Percentiles rank a stretch among this genome's conserved stretches.
phyloP scores from a whole-genome alignment of 768 basidiomycete species.

The Suillus weaverae region DNA sequence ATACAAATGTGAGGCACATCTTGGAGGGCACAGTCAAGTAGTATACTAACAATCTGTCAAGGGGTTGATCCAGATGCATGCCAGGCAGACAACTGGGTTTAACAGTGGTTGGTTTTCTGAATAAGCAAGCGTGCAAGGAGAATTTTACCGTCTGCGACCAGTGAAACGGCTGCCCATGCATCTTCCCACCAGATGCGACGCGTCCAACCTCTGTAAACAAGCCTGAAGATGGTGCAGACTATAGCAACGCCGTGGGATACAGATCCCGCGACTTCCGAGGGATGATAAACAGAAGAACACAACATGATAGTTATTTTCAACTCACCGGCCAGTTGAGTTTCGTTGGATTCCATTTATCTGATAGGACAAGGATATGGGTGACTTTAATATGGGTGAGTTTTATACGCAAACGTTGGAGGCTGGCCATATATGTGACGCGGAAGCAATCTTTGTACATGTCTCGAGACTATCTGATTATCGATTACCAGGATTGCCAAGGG shows the following conservation, averaged over 20 bases:
- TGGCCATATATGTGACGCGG: neutral
- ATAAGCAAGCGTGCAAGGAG: neutral
- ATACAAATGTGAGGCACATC: neutral
- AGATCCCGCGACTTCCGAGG: conserved; percentile 9
- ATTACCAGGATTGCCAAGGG: neutral
- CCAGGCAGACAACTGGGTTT: conserved; percentile 12
- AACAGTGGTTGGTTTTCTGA: neutral
- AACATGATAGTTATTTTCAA: neutral
- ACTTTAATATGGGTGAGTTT: neutral
- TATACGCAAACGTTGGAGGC: too few relatives aligned
- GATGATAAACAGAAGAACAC: neutral
- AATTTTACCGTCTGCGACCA: conserved; percentile 12
- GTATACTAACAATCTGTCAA: conserved; percentile 9
- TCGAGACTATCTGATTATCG: neutral
- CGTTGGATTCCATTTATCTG: neutral
- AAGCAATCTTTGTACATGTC: neutral
- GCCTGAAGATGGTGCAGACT: conserved; percentile 22
- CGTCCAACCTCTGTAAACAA: conserved; percentile 22
- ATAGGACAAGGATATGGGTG: neutral
- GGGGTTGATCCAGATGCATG: conserved; percentile 6
- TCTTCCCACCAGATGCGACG: conserved; percentile 29
- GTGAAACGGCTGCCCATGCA: conserved; percentile 19
- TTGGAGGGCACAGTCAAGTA: neutral
- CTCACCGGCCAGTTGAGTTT: neutral
- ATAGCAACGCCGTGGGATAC: conserved; percentile 25